These are phyloP conservation scores for Suillus sp. DNA, from an alignment of 768 basidiomycete species.

Conservation along the genomic window DNA sequence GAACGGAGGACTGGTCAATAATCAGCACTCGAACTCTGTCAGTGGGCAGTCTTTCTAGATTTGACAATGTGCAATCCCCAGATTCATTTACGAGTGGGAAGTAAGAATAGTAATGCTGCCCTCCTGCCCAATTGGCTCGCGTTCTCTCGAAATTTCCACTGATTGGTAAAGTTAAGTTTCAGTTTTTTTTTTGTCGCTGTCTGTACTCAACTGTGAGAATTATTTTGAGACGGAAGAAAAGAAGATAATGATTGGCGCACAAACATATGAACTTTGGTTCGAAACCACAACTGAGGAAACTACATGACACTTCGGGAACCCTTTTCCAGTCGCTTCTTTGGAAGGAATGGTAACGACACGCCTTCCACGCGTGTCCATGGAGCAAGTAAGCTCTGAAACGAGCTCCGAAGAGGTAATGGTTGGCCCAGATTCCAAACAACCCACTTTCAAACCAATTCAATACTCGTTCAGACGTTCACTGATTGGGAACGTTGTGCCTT, in stretches of 20 bases:
- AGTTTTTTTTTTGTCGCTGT: not conserved
- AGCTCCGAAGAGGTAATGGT: not conserved
- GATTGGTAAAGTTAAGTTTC: not conserved
- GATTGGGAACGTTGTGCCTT: not conserved
- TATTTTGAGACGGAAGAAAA: not conserved
- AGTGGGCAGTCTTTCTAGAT: not conserved
- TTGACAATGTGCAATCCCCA: not conserved
- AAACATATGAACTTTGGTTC: not conserved
- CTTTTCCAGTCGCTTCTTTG: slow-evolving; percentile 3
- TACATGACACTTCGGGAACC: not conserved
- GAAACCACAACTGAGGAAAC: not conserved
- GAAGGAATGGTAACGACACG: not conserved
- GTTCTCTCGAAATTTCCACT: not conserved
- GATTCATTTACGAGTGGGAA: slow-evolving; percentile 1
- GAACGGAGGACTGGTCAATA: not conserved
- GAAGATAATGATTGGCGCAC: slow-evolving; percentile 4
- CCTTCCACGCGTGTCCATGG: not conserved
- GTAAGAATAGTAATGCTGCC: not conserved
- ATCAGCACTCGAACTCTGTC: not conserved
- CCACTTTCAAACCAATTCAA: not conserved
- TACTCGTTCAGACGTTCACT: not conserved
- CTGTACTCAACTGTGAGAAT: not conserved
- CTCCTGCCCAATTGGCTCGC: not conserved
- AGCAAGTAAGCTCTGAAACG: not conserved
- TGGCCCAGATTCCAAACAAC: not conserved